phyloP scores from a whole-genome alignment of 2,329 filamentous ascomycete species.

The Triangularia setosa region DNA sequence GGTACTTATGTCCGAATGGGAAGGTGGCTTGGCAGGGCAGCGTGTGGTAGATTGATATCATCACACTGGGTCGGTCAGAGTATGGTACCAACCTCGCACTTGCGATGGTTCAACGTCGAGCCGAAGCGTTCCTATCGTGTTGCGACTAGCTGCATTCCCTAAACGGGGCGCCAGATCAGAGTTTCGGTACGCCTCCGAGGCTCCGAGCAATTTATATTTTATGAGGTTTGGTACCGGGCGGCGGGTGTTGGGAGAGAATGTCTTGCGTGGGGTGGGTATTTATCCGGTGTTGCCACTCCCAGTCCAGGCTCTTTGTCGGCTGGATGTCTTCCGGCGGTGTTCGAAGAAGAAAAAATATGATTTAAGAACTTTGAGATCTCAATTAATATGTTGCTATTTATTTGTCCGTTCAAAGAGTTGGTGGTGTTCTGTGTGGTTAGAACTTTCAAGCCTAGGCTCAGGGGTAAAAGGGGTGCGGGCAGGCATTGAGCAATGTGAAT shows the following conservation, averaged over 20 bases:
- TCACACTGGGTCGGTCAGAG: neutral
- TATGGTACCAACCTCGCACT: neutral
- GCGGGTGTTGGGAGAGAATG: neutral
- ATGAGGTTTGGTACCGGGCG: neutral
- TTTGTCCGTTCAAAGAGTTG: neutral
- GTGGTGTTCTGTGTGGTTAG: neutral
- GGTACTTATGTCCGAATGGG: neutral
- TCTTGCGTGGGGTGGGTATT: neutral
- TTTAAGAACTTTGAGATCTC: neutral
- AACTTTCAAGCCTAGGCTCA: neutral
- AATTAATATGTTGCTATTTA: neutral
- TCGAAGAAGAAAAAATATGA: neutral
- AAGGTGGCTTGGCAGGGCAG: neutral
- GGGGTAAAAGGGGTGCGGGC: neutral
- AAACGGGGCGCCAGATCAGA: neutral
- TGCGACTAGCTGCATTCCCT: neutral
- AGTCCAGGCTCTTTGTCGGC: neutral
- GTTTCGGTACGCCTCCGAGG: neutral
- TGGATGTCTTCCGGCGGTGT: neutral
- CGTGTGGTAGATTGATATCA: neutral
- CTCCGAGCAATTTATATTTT: neutral
- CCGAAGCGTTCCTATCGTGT: neutral
- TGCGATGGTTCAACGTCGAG: neutral
- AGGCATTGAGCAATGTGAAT: neutral
- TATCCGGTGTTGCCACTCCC: neutral